These are phyloP conservation scores for Plectranthus barbatus DNA, from an alignment of 257 asterid genomes.

Conservation along the genomic window DNA sequence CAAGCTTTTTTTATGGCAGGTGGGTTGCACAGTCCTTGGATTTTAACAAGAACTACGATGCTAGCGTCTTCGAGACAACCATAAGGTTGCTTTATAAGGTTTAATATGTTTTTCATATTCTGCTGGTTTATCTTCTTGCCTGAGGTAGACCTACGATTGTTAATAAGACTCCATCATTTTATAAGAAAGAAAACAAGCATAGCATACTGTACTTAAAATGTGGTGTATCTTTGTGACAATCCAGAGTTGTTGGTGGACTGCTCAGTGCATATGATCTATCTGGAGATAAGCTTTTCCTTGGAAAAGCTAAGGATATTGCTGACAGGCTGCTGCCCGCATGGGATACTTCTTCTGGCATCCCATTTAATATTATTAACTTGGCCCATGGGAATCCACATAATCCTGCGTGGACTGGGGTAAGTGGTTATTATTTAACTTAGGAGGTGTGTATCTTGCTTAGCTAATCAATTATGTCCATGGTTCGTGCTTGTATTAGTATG, in stretches of 20 bases:
- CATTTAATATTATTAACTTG: conserved; percentile 83
- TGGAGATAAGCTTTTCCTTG: conserved; percentile 88
- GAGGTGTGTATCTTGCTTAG: not conserved
- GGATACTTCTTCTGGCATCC: conserved; percentile 92
- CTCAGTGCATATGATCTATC: conserved; percentile 94
- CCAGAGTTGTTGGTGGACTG: conserved; percentile 99
- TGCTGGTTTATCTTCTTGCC: conserved; percentile 14
- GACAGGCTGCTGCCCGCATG: conserved; percentile 96
- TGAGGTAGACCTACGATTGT: conserved; percentile 4
- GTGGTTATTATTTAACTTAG: conserved; percentile 15
- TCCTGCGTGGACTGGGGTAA: conserved; percentile 99
- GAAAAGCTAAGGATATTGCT: conserved; percentile 94
- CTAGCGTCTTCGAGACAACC: conserved; percentile 99
- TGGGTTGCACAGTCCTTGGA: conserved; percentile 93
- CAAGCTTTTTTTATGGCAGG: conserved; percentile 55
- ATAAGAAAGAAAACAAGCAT: conserved; percentile 5
- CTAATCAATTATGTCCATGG: conserved; percentile 3
- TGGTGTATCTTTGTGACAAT: conserved; percentile 25
- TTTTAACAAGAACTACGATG: conserved; percentile 93
- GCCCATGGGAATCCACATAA: conserved; percentile 88
- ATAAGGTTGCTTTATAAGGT: conserved; percentile 99
- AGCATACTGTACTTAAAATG: conserved; percentile 17
- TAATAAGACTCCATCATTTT: not conserved
- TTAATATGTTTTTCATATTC: conserved; percentile 37
- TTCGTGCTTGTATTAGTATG: not conserved